A percentile compares a stretch with the other conserved stretches of the same genome.
Conservation (phyloP, 352 stramenopile species). For the Phytophthora podocarpi region DNA sequence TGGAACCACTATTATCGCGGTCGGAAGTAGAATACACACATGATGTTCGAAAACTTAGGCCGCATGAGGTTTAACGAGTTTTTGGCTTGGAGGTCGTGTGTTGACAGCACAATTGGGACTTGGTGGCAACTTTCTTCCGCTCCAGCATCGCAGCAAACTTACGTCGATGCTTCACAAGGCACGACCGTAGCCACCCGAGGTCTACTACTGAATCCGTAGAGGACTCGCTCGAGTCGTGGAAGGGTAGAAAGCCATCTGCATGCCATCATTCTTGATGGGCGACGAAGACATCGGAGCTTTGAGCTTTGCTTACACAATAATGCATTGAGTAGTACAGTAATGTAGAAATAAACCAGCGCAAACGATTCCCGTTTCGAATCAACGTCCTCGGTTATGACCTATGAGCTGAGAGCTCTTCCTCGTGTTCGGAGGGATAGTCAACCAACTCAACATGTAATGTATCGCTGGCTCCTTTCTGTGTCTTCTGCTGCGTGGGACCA, state of each 20-base stretch:
- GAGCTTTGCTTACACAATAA: too few species aligned
- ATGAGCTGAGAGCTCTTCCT: too few species aligned
- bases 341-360: background rate
- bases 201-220: constrained; percentile 19
- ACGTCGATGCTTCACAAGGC: too few species aligned
- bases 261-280: constrained; percentile 3
- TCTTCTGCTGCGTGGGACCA: too few species aligned
- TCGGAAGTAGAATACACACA: constrained; percentile 30
- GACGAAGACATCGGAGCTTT: too few species aligned
- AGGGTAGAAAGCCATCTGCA: background rate
- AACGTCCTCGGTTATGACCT: constrained; percentile 8
- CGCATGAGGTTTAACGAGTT: too few species aligned
- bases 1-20: constrained; percentile 36
- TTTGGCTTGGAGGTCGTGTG: too few species aligned
- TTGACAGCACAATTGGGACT: too few species aligned
- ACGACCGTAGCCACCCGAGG: constrained; percentile 14
- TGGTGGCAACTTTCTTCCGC: too few species aligned
- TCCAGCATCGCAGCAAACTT: too few species aligned
- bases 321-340: too few species aligned
- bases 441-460: background rate
- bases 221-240: constrained; percentile 5
- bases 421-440: background rate
- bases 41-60: constrained; percentile 18
- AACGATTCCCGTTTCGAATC: background rate
- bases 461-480: constrained; percentile 20